Evolutionary conservation across 805 yeast species (phyloP).

Genomic region (Sporopachydermia lactativora): DNA sequence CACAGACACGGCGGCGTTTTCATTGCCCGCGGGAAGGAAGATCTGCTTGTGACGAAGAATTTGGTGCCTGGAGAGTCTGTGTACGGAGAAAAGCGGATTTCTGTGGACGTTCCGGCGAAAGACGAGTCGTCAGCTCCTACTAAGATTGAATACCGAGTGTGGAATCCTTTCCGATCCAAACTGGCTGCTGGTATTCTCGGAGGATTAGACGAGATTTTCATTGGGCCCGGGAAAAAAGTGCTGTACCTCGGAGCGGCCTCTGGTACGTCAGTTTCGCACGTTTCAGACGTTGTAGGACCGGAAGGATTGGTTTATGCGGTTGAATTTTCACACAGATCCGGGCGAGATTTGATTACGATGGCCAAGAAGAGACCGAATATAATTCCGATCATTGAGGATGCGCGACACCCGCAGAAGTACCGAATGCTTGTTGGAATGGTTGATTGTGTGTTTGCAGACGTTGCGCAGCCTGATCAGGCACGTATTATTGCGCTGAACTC

Average conservation of each 20-base stretch:
- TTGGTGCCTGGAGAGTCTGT: conserved; percentile 97
- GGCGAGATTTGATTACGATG: conserved; percentile 98
- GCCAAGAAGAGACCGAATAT: conserved; percentile 99
- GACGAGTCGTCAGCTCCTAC: conserved; percentile 85
- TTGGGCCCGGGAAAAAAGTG: conserved; percentile 97
- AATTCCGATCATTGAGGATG: conserved; percentile 97
- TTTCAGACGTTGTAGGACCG: conserved; percentile 96
- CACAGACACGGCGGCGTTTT: conserved; percentile 92
- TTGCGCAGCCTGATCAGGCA: conserved; percentile 99
- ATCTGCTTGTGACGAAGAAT: conserved; percentile 92
- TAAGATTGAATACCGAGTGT: conserved; percentile 96
- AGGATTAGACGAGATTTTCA: conserved; percentile 95
- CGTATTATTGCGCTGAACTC: conserved; percentile 98
- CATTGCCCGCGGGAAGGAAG: conserved; percentile 99
- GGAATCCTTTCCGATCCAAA: conserved; percentile 99
- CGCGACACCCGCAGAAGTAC: conserved; percentile 99
- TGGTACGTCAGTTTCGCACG: conserved; percentile 98
- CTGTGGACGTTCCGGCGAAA: conserved; percentile 83
- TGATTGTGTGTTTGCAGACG: conserved; percentile 97
- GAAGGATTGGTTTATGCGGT: conserved; percentile 98
- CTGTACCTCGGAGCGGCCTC: conserved; percentile 98
- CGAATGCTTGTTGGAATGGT: conserved; percentile 99
- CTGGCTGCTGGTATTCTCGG: conserved; percentile 99
- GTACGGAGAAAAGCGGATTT: conserved; percentile 94
- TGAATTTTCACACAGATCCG: conserved; percentile 99